Evolutionary conservation across 768 basidiomycete species (phyloP), one percentile per base, ranked within the genome.

Genomic region (Holtermannia corniformis): DNA sequence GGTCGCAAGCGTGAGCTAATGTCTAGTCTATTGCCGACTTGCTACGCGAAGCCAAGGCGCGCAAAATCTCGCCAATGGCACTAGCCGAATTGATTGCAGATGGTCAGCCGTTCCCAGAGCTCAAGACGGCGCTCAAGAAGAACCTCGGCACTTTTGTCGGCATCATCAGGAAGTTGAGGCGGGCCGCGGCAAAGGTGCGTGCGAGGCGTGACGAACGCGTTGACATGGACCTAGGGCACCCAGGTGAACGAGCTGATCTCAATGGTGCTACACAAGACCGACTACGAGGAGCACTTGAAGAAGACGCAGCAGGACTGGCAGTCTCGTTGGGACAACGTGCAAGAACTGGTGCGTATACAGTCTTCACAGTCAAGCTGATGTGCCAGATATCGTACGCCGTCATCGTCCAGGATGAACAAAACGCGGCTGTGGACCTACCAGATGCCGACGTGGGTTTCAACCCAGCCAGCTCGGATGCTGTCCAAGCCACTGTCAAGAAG

Each of bases 281-380:
- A 78, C 5, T 91, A 88, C 65, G 76, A 82, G 61, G 79, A 78
- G 11, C 78, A 88, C 63, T 74, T 91, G 40, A 80, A 78, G 65
- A 81, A 80, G 61, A 82, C 81, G 0, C 76, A 69, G 25, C 49
- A 77, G n/a, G 87, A 90, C 54, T 83, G 78, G 75, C 82, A 85
- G 40, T 79, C 78, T 37, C 75, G 86, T 37, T 85, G 84, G 86
- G 85, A 89, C 71, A 93, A 93, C 68, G 81, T 91, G 1, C 78
- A 84, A 60, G 88, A 91, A 72, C 75, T 93, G 58, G 70, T 67
- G 26, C 47, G 52, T 41, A 4, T 12, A 5, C 23, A 10, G 5
- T 14, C 5, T 40, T 49, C 4, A 4, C 28, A 24, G 41, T 5
- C 5, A 16, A 19, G 19, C 23, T 28, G 3, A 4, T 7, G 20